Conservation (phyloP, 768 basidiomycete genomes). For the Asterophora lycoperdoides region DNA sequence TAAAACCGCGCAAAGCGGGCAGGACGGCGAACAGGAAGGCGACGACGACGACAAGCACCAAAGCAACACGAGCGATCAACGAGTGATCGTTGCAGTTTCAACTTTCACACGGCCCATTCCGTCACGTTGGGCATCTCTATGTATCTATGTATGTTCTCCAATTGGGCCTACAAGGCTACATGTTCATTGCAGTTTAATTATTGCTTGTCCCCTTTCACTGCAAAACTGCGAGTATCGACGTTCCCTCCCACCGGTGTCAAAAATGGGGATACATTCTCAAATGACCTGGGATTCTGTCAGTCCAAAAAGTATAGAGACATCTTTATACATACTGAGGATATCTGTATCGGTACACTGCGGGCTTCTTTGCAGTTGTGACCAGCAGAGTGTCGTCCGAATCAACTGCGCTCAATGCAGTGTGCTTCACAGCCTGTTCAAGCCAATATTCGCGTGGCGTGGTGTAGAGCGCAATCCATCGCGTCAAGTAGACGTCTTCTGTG, state of each 20-base stretch:
- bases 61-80: slow-evolving; percentile 9
- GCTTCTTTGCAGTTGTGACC: slow-evolving; percentile 40
- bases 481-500: slow-evolving; percentile 57
- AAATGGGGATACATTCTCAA: slow-evolving; percentile 62
- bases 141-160: too few relatives aligned
- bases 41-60: slow-evolving; percentile 7
- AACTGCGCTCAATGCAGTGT: slow-evolving; percentile 45
- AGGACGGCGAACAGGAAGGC: slow-evolving; percentile 1
- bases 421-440: slow-evolving; percentile 52
- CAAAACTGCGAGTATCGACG: slow-evolving; percentile 30
- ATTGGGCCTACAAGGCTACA: background rate
- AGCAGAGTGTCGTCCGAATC: slow-evolving; percentile 39
- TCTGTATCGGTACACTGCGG: slow-evolving; percentile 56
- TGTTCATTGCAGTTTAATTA: slow-evolving; percentile 12
- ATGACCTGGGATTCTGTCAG: slow-evolving; percentile 33
- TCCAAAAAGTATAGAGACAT: background rate
- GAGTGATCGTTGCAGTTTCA: slow-evolving; percentile 17
- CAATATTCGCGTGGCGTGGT: slow-evolving; percentile 50
- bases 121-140: background rate
- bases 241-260: slow-evolving; percentile 51
- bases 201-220: slow-evolving; percentile 30
- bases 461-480: slow-evolving; percentile 62
- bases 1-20: slow-evolving; percentile 1
- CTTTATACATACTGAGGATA: slow-evolving; percentile 66
- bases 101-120: slow-evolving; percentile 15